phyloP scores from a whole-genome alignment of 441 rosid genomes.

The Pelargonium fulgidum region DNA sequence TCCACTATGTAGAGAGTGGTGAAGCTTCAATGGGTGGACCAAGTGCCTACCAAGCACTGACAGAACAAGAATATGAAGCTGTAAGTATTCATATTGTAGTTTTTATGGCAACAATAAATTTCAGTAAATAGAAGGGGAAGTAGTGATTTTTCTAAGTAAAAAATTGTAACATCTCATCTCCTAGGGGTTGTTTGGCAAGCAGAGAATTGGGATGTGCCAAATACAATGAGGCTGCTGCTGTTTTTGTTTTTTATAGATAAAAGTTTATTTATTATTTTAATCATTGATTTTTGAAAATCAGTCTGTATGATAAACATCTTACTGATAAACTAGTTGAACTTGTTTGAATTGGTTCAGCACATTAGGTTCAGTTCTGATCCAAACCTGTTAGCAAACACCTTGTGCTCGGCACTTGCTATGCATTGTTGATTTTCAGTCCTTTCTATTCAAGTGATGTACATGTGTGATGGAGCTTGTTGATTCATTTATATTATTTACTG shows the following conservation, averaged over 20 bases:
- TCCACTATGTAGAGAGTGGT: constrained; percentile 56
- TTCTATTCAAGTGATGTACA: not conserved
- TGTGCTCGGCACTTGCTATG: not conserved
- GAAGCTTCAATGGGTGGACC: constrained; percentile 49
- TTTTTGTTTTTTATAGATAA: not conserved
- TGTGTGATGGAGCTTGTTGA: constrained; percentile 18
- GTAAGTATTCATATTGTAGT: constrained; percentile 46
- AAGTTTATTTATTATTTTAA: no score
- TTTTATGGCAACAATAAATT: constrained; percentile 6
- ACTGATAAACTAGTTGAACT: not conserved
- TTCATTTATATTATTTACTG: constrained; percentile 19
- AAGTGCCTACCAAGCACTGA: constrained; percentile 70
- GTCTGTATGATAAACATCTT: no score
- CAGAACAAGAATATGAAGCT: constrained; percentile 88
- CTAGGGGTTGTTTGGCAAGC: not conserved
- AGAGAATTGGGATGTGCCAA: not conserved
- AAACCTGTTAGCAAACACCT: not conserved
- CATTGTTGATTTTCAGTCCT: not conserved
- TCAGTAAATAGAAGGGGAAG: not conserved
- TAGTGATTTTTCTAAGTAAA: not conserved
- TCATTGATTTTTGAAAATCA: no score
- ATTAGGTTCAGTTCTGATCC: not conserved
- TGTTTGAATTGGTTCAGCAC: not conserved
- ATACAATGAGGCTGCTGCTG: not conserved
- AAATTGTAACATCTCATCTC: no score